Evolutionary conservation across 2,329 filamentous ascomycete species (phyloP).

Genomic region (Meredithiella fracta): DNA sequence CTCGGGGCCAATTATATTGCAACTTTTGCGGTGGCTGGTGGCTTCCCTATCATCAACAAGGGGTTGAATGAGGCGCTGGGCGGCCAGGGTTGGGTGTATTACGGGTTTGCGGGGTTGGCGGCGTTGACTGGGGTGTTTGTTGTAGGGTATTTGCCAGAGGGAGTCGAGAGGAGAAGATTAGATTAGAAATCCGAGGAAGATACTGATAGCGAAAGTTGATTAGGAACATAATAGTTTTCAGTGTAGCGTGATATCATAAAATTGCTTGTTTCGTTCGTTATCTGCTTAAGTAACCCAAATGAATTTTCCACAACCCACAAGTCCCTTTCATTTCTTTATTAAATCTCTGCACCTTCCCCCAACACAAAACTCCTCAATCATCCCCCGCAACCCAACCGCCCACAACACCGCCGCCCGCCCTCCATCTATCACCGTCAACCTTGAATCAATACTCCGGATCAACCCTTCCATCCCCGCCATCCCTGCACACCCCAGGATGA

Average conservation of each 20-base stretch:
- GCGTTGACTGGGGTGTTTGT: constrained; percentile 56
- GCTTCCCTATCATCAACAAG: constrained; percentile 77
- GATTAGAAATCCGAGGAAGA: constrained; percentile 33
- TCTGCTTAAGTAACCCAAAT: too few species aligned
- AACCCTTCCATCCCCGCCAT: constrained; percentile 68
- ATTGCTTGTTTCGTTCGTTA: too few species aligned
- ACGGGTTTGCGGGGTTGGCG: constrained; percentile 70
- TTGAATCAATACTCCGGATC: constrained; percentile 38
- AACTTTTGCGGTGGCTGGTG: constrained; percentile 84
- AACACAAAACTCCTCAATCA: constrained; percentile 18
- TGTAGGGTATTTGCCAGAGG: constrained; percentile 63
- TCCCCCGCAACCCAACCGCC: constrained; percentile 36
- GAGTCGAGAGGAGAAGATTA: constrained; percentile 63
- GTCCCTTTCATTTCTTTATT: too few species aligned
- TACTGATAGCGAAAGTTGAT: neutral
- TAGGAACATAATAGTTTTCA: too few species aligned
- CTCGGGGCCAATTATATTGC: constrained; percentile 76
- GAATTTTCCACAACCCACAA: too few species aligned
- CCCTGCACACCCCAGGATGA: constrained; percentile 78
- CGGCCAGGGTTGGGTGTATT: constrained; percentile 71
- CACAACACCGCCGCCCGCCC: constrained; percentile 52
- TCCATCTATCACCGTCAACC: constrained; percentile 60
- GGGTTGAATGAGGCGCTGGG: constrained; percentile 47
- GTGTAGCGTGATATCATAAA: too few species aligned
- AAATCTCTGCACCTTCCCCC: too few species aligned